Evolutionary conservation across 768 basidiomycete species (phyloP).

Genomic region (Lactarius pseudohatsudake): DNA sequence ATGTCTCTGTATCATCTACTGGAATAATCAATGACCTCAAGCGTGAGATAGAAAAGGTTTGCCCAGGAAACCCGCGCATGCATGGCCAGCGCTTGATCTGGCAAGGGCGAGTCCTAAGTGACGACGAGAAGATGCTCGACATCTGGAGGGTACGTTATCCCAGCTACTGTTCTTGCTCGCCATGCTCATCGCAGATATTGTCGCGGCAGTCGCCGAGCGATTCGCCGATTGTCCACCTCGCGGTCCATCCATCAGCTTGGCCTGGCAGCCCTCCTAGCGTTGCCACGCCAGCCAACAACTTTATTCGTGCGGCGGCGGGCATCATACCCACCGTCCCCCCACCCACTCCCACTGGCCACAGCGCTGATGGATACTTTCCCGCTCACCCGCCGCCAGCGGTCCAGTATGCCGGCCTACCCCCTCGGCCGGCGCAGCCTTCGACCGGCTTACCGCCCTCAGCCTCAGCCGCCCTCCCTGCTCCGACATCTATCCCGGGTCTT

Average conservation of each 20-base stretch:
- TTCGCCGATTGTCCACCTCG: constrained; percentile 65
- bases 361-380: constrained; percentile 1
- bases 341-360: constrained; percentile 4
- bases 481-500: constrained; percentile 21
- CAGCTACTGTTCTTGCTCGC: constrained; percentile 1
- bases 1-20: constrained; percentile 47
- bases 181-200: background rate
- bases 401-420: background rate
- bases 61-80: constrained; percentile 61
- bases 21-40: constrained; percentile 65
- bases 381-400: background rate
- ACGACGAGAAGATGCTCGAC: constrained; percentile 62
- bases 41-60: constrained; percentile 56
- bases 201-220: constrained; percentile 51
- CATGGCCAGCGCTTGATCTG: constrained; percentile 79
- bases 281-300: constrained; percentile 27
- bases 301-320: constrained; percentile 13
- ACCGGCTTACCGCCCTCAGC: background rate
- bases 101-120: constrained; percentile 64
- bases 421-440: constrained; percentile 8
- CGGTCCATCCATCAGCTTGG: constrained; percentile 83
- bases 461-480: constrained; percentile 1
- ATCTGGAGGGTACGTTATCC: constrained; percentile 63
- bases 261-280: constrained; percentile 49
- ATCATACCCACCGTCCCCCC: background rate